phyloP scores from a whole-genome alignment of 176 grass and related monocot species.

The Themeda triandra region DNA sequence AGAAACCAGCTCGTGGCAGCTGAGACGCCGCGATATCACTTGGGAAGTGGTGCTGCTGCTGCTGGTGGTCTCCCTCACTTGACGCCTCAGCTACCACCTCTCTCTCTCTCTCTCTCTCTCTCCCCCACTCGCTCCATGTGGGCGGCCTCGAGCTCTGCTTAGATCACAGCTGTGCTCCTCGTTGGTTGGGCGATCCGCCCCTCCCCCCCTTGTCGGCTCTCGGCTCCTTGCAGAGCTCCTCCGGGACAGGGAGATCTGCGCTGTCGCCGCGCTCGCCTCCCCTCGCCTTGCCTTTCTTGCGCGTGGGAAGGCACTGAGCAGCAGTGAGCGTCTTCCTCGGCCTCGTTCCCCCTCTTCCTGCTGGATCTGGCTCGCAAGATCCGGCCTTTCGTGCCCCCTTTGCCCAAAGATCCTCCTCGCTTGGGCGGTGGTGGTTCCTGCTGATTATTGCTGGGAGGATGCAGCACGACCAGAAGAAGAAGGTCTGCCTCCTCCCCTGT shows the following conservation, averaged over 20 bases:
- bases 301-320: background rate
- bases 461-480: conserved; percentile 50
- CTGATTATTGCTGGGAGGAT: conserved; percentile 6
- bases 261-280: background rate
- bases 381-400: conserved; percentile 5
- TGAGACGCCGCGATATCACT: conserved; percentile 24
- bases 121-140: background rate
- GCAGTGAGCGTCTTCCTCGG: background rate
- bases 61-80: background rate
- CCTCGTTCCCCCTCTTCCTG: background rate
- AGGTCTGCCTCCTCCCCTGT: conserved; percentile 23
- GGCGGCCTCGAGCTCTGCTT: conserved; percentile 21
- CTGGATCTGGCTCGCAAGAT: conserved; percentile 33
- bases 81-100: conserved; percentile 37
- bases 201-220: background rate
- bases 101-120: background rate
- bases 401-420: background rate
- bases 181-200: conserved; percentile 6
- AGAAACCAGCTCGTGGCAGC: conserved; percentile 15
- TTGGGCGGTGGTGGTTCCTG: conserved; percentile 8
- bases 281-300: background rate
- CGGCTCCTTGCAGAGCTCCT: background rate
- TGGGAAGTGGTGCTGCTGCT: background rate
- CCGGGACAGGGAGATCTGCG: background rate
- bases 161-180: conserved; percentile 43